Base-by-base conservation (phyloP, 768 basidiomycete genomes). In the Lactifluus subvellereus region DNA sequence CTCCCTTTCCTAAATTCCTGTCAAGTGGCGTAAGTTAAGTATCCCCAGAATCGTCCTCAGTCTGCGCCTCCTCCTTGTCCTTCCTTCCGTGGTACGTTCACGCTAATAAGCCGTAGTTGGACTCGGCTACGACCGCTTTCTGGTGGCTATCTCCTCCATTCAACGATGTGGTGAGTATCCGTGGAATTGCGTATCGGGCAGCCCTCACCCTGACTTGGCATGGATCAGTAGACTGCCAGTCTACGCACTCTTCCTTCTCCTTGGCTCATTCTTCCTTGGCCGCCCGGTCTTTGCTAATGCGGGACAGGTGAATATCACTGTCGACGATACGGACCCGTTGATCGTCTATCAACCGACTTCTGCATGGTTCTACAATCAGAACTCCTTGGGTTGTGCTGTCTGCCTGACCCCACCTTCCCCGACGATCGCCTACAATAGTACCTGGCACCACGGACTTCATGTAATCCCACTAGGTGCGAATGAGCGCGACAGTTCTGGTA, bases 371-470 rank as follows among this genome's bases (percentile, higher is more conserved):
- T 11, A 37, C 6, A 37, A 37, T 37, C 6, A 7, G 35, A 37
- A 37, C 35, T 1, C 35, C 6, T 37, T 11, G 35, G 2, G 35
- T 37, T 37, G 35, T 37, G 35, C 35, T 37, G 35, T 37, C 35
- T 37, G 35, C 10, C 38, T 65, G 40, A 50, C 48, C 6, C 59
- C 59, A 18, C 35, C 54, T 16, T 30, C 51, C 27, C 43, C 53
- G 18, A n/a, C n/a, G 9, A 57, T 52, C 18, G 51, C 59, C 30
- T 50, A 42, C n/a, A 63, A 70, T 32, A 54, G 49, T 49, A 60
- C 60, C 27, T 66, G 54, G 50, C 64, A 62, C 42, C 54, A 54
- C 16, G 54, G 59, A 32, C 47, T 58, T 37, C 38, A 57, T 42
- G 40, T 60, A 3, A 38, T 60, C 14, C 59, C 59, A 9, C n/a